Percentiles rank a stretch among this genome's conserved stretches.
Conservation (phyloP, 1,139 yeast genomes). For the Hanseniaspora uvarum region DNA sequence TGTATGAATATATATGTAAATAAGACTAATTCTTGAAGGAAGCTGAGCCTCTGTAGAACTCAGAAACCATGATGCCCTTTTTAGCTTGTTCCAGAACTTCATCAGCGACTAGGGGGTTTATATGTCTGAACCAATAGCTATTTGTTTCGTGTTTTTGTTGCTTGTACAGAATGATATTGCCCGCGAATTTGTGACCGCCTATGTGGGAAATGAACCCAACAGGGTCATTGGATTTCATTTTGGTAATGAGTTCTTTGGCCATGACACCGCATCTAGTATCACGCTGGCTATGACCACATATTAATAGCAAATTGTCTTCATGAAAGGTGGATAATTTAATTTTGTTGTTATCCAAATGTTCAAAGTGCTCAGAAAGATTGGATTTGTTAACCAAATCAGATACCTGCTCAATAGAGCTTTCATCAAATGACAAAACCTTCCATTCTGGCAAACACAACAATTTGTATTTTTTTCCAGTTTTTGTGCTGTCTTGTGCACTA, state of each 20-base stretch:
- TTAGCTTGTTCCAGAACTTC: background rate
- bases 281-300: conserved; percentile 27
- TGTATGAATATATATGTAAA: background rate
- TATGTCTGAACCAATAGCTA: conserved; percentile 15
- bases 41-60: conserved; percentile 14
- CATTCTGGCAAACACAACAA: conserved; percentile 4
- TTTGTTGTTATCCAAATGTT: background rate
- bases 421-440: conserved; percentile 1
- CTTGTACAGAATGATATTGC: conserved; percentile 24
- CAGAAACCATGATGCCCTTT: background rate
- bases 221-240: conserved; percentile 15
- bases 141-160: background rate
- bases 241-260: conserved; percentile 17
- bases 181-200: conserved; percentile 29
- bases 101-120: conserved; percentile 4
- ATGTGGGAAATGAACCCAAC: conserved; percentile 25
- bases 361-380: conserved; percentile 1
- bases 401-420: background rate
- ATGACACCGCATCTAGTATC: conserved; percentile 26
- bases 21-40: background rate
- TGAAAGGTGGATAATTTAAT: background rate
- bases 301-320: conserved; percentile 17
- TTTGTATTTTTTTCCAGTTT: background rate
- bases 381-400: conserved; percentile 18
- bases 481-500: too few species aligned